Percentiles rank a stretch among this genome's conserved stretches.
Conservation (phyloP, 768 basidiomycete genomes). For the Lactifluus rugatus region DNA sequence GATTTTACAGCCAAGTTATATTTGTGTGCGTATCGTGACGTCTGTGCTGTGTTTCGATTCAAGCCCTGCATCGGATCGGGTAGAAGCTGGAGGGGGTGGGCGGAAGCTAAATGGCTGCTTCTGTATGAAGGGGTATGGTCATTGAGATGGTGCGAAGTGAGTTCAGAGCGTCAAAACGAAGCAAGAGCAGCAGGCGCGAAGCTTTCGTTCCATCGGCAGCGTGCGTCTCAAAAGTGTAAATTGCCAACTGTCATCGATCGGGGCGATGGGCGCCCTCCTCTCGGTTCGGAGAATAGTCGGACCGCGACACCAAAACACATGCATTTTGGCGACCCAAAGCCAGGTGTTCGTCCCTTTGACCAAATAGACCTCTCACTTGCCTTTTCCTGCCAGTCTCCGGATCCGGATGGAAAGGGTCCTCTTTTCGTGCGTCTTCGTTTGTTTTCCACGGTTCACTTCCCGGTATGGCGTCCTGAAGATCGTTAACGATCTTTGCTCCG, state of each 20-base stretch:
- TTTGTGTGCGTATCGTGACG: conserved; percentile 10
- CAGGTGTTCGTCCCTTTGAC: not conserved
- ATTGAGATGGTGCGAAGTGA: not conserved
- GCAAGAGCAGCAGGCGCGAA: not conserved
- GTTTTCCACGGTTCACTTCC: not conserved
- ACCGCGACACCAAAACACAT: not conserved
- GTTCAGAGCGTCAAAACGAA: conserved; percentile 2
- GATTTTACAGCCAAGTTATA: conserved; percentile 7
- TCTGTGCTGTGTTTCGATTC: conserved; percentile 17
- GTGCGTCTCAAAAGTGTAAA: not conserved
- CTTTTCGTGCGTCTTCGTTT: not conserved
- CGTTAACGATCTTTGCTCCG: too few relatives aligned
- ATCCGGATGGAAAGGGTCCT: not conserved
- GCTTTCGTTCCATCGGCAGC: not conserved
- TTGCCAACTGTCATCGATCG: not conserved
- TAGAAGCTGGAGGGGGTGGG: conserved; percentile 4
- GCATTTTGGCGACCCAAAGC: not conserved
- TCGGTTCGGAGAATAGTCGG: not conserved
- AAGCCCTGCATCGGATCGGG: conserved; percentile 16
- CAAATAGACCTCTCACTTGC: not conserved
- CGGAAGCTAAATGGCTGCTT: conserved; percentile 6
- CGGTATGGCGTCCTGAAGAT: not conserved
- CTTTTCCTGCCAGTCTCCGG: not conserved
- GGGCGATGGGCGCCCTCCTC: not conserved
- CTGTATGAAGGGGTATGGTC: not conserved